phyloP scores from a whole-genome alignment of 2,329 filamentous ascomycete species.

The Ceratocystis lukuohia region DNA sequence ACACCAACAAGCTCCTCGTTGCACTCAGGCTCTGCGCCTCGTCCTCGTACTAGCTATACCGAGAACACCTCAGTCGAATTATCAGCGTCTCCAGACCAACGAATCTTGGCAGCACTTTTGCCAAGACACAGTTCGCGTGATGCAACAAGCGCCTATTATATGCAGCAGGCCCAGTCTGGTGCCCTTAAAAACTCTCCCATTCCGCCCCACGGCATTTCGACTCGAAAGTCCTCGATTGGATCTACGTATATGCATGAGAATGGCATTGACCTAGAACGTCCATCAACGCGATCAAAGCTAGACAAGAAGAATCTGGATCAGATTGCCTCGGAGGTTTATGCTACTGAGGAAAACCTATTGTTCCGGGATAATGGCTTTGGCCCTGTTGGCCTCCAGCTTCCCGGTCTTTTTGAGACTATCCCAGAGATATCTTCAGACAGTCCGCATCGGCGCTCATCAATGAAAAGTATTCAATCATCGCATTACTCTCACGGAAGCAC shows the following conservation, averaged over 20 bases:
- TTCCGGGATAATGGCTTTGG: slow-evolving; percentile 29
- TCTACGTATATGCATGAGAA: neutral
- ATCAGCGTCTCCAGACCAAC: slow-evolving; percentile 15
- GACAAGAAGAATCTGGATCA: slow-evolving; percentile 11
- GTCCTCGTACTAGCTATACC: slow-evolving; percentile 33
- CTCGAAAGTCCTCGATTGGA: neutral
- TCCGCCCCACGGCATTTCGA: neutral
- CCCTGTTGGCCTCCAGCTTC: slow-evolving; percentile 26
- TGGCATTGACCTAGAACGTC: neutral
- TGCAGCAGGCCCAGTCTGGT: slow-evolving; percentile 14
- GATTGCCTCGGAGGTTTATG: slow-evolving; percentile 16
- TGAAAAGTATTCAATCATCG: neutral
- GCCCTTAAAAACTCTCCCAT: slow-evolving; percentile 11
- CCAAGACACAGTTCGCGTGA: slow-evolving; percentile 20
- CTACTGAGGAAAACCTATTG: slow-evolving; percentile 28
- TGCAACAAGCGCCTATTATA: slow-evolving; percentile 19
- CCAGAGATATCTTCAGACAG: slow-evolving; percentile 19
- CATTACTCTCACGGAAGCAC: neutral
- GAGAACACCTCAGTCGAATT: slow-evolving; percentile 35
- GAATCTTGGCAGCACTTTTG: slow-evolving; percentile 20
- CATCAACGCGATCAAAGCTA: neutral
- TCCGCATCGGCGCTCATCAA: slow-evolving; percentile 14
- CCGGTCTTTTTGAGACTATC: slow-evolving; percentile 23
- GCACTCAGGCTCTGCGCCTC: slow-evolving; percentile 30
- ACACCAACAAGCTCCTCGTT: slow-evolving; percentile 31